These are phyloP conservation scores for Capsella rubella DNA, from an alignment of 441 rosid species.

Conservation along the genomic window DNA sequence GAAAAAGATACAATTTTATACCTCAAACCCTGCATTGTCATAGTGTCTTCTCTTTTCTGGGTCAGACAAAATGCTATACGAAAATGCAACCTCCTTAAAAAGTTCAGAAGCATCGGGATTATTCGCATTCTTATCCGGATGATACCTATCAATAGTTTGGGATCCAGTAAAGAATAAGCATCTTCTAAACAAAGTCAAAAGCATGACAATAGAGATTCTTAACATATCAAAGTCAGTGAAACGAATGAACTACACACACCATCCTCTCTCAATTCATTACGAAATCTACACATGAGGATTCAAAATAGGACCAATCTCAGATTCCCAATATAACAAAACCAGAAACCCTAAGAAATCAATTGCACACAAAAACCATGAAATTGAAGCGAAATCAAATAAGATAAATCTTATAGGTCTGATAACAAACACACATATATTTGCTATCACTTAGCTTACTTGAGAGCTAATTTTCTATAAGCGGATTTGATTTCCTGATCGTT, in stretches of 20 bases:
- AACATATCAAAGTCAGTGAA: neutral
- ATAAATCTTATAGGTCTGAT: neutral
- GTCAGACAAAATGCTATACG: conserved; percentile 94
- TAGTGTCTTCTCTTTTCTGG: conserved; percentile 98
- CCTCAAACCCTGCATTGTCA: conserved; percentile 97
- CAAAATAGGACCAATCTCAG: neutral
- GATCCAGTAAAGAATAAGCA: neutral
- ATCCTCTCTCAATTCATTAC: no score
- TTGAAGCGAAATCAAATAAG: neutral
- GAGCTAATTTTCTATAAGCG: conserved; percentile 92
- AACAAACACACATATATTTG: neutral
- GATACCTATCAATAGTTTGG: conserved; percentile 65
- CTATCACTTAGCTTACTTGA: conserved; percentile 55
- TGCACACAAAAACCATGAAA: neutral
- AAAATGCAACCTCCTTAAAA: conserved; percentile 97
- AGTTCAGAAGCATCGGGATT: conserved; percentile 96
- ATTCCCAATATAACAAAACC: neutral
- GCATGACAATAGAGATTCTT: neutral
- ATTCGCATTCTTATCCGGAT: conserved; percentile 93
- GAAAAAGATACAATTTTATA: conserved; percentile 30
- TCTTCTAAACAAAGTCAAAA: neutral
- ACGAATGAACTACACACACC: no score
- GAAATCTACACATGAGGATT: neutral
- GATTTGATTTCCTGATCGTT: conserved; percentile 95
- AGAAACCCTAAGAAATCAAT: neutral